These are phyloP conservation scores for Hirschfeldia incana DNA, from an alignment of 345 rosid genomes.

Conservation along the genomic window DNA sequence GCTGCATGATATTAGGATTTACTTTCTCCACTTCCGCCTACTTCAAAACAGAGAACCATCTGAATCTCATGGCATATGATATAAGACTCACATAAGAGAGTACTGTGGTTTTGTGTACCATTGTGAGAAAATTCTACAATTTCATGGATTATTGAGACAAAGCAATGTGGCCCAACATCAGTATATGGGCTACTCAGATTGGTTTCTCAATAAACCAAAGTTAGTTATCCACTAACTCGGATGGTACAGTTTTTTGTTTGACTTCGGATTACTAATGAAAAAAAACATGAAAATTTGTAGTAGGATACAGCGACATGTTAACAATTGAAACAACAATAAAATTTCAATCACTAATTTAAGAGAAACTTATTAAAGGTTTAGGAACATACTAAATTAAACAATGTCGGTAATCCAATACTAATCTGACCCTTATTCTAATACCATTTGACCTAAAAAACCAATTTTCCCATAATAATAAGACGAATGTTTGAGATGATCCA, in stretches of 20 bases:
- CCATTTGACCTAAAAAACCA: too few relatives aligned
- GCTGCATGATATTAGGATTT: background rate
- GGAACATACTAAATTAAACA: background rate
- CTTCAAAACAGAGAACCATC: background rate
- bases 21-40: background rate
- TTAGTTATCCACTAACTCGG: background rate
- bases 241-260: background rate
- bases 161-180: background rate
- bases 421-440: background rate
- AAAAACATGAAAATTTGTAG: background rate
- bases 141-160: background rate
- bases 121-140: background rate
- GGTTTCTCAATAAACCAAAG: background rate
- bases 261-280: background rate
- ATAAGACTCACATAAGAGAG: background rate
- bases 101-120: background rate
- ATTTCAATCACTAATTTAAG: background rate
- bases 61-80: background rate
- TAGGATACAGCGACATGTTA: background rate
- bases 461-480: background rate
- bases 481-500: slow-evolving; percentile 13
- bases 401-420: slow-evolving; percentile 4
- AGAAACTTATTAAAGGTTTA: background rate
- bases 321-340: background rate
- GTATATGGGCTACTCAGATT: background rate